Evolutionary conservation across 495 filamentous ascomycete species (phyloP).

Genomic region (Aeminium ludgeri): DNA sequence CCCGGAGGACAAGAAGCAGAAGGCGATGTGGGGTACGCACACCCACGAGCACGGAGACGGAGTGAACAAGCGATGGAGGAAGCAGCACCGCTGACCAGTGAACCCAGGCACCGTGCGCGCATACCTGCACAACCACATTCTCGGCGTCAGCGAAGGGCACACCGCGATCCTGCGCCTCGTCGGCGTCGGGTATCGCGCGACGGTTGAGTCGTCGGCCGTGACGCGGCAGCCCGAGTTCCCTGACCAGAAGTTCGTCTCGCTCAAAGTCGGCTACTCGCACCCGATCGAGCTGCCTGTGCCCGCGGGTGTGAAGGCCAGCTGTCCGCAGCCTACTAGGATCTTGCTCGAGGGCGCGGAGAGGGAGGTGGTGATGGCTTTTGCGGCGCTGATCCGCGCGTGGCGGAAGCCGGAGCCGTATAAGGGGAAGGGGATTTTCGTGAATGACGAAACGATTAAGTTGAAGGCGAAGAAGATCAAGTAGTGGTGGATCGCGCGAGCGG

Average conservation of each 20-base stretch:
- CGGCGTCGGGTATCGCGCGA: slow-evolving; percentile 91
- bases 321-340: slow-evolving; percentile 85
- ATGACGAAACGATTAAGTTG: slow-evolving; percentile 90
- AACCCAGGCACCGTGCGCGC: slow-evolving; percentile 65
- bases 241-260: slow-evolving; percentile 69
- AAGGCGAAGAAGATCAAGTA: slow-evolving; percentile 99
- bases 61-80: not conserved
- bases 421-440: slow-evolving; percentile 96
- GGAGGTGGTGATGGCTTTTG: slow-evolving; percentile 73
- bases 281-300: slow-evolving; percentile 79
- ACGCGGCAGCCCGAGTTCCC: slow-evolving; percentile 48
- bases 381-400: slow-evolving; percentile 75
- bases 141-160: slow-evolving; percentile 91
- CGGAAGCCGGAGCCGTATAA: slow-evolving; percentile 92
- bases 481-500: slow-evolving; percentile 10
- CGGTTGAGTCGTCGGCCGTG: slow-evolving; percentile 59
- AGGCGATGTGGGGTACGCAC: slow-evolving; percentile 91
- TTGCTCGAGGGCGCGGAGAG: slow-evolving; percentile 76
- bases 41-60: slow-evolving; percentile 6
- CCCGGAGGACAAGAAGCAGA: slow-evolving; percentile 47
- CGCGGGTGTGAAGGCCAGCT: slow-evolving; percentile 65
- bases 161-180: slow-evolving; percentile 80
- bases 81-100: no score
- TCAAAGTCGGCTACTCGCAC: slow-evolving; percentile 94
- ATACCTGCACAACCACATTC: slow-evolving; percentile 74